Conservation (phyloP, 2,329 filamentous ascomycete genomes). For the Fusarium liriodendri region DNA sequence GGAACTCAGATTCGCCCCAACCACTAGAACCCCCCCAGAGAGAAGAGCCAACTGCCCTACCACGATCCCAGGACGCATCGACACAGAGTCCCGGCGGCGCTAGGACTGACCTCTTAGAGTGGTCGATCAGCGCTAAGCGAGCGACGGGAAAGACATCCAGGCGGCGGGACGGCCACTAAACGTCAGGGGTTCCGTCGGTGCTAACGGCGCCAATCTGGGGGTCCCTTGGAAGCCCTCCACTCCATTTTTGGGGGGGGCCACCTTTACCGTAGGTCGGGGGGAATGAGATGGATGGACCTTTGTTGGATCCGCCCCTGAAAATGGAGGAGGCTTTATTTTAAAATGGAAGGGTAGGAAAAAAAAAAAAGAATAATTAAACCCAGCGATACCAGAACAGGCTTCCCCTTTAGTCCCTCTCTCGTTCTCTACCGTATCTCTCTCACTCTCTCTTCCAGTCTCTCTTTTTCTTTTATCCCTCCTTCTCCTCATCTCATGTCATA, state of each 20-base stretch:
- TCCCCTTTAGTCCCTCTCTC: constrained; percentile 39
- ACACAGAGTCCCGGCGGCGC: constrained; percentile 33
- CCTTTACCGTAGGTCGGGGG: not conserved
- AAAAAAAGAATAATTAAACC: constrained; percentile 45
- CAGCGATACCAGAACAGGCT: constrained; percentile 33
- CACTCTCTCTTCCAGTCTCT: constrained; percentile 13
- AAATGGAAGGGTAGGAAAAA: constrained; percentile 38
- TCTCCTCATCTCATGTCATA: constrained; percentile 22
- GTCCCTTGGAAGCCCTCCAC: constrained; percentile 22
- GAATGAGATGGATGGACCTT: constrained; percentile 16
- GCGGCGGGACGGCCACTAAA: constrained; percentile 43
- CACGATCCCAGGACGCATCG: constrained; percentile 8
- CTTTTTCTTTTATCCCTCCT: constrained; percentile 22
- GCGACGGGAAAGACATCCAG: constrained; percentile 37
- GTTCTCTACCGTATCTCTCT: constrained; percentile 11
- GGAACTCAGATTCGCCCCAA: constrained; percentile 8
- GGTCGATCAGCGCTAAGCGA: constrained; percentile 46
- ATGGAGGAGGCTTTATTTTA: constrained; percentile 43
- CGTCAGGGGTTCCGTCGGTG: constrained; percentile 40
- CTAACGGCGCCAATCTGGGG: constrained; percentile 48
- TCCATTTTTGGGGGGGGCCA: constrained; percentile 15
- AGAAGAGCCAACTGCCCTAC: constrained; percentile 9
- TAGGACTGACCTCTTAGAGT: constrained; percentile 39
- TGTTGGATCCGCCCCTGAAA: constrained; percentile 45
- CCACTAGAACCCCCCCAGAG: constrained; percentile 7